Base-by-base conservation (phyloP, 768 basidiomycete species). In the Asterophora lycoperdoides region DNA sequence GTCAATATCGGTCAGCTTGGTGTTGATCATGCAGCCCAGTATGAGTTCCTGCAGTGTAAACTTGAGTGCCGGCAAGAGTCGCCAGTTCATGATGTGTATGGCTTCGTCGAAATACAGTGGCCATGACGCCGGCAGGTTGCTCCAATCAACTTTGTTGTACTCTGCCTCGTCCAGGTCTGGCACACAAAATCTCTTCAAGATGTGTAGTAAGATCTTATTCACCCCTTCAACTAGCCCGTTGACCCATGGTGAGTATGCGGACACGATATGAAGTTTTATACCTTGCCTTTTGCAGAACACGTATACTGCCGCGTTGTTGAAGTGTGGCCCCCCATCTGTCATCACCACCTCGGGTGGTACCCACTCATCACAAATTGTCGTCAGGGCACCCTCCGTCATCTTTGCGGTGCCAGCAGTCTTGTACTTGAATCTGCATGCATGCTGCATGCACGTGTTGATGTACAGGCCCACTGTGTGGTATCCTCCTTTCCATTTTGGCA, bases 401-500 rank as follows among this genome's bases (percentile, higher is more conserved):
- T 32, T 32, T 13, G 4, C 30, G 30, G 9, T 32, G 9, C 30
- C 8, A 3, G 30, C 30, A 2, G 13, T 32, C 8, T 32, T 32
- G 8, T 4, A 32, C 30, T 32, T 32, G 30, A 32, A 32, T 5
- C 29, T 10, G 0, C n/a, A n/a, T n/a, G n/a, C n/a, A n/a, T n/a
- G n/a, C n/a, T n/a, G n/a, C n/a, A n/a, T n/a, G n/a, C n/a, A n/a
- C n/a, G n/a, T n/a, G n/a, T n/a, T n/a, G n/a, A n/a, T n/a, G n/a
- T n/a, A n/a, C n/a, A n/a, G n/a, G n/a, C n/a, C n/a, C n/a, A n/a
- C n/a, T n/a, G n/a, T n/a, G n/a, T n/a, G n/a, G n/a, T n/a, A n/a
- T n/a, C 68, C 63, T 0, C 68, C 68, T 35, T 59, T 67, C 0
- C 67, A 70, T 8, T 34, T 56, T 0, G 66, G 68, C 51, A 53